Base-by-base conservation (phyloP, 2,329 filamentous ascomycete species). In the Furcasterigmium sp. region DNA sequence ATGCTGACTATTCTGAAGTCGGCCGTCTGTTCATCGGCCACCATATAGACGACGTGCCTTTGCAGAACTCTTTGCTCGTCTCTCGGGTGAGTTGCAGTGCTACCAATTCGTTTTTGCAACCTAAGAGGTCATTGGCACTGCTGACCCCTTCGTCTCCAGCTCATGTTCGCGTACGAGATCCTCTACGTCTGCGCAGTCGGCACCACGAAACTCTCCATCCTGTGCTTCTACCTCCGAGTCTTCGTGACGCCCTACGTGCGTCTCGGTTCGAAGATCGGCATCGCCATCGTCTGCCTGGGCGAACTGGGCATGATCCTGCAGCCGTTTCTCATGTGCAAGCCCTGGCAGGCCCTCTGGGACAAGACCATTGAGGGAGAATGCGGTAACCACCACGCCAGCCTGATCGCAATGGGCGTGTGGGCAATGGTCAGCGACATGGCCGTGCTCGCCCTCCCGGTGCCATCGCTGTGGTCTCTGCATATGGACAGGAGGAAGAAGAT, bases 151-250 rank as follows among this genome's bases (percentile, higher is more conserved):
- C n/a, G n/a, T n/a, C n/a, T n/a, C 29, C 57, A 62, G 50, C 54
- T 65, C 39, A 61, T 64, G 48, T 54, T 68, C 21, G 53, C 58
- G 6, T 67, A 64, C 51, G 60, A 65, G 43, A 47, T 68, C 38
- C 51, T 64, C 39, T 68, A 62, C 51, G 51, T 62, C 3, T 49
- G 57, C 14, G 55, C 56, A 10, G 56, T 66, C 37, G 55, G 56
- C 45, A 63, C 62, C 23, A 56, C 63, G 45, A 70, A 70, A 43
- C 51, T 67, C 23, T 65, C 60, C 37, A 64, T 70, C 36, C n/a
- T 70, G 35, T 53, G 58, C 30, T 69, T 70, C 49, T 70, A 69
- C 45, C 55, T 63, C 15, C 61, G 65, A 9, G 56, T 71, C 11
- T 65, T 67, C 38, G 58, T 57, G 17, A 58, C 59, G 38, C 41